Conservation (phyloP, 306 rosid species). For the Fagus crenata region DNA sequence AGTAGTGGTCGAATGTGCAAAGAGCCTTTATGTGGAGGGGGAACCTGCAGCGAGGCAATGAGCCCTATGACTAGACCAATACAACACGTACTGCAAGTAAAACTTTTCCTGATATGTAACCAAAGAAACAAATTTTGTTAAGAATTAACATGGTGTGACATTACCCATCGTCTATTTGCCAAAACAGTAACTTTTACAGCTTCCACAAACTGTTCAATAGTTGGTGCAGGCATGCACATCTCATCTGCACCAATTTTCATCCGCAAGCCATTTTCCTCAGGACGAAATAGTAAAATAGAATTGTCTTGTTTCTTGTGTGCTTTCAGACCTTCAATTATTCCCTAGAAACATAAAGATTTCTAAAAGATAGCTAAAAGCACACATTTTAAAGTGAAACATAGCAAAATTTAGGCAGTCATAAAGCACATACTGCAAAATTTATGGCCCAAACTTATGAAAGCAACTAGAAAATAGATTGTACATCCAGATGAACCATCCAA, state of each 20-base stretch:
- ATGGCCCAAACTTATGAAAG: too few relatives aligned
- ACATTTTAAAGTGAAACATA: neutral
- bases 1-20: too few relatives aligned
- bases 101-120: too few relatives aligned
- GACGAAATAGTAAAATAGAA: conserved; percentile 36
- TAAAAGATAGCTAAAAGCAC: neutral
- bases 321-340: conserved; percentile 7
- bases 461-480: too few relatives aligned
- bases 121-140: neutral
- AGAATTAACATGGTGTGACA: neutral
- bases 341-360: too few relatives aligned
- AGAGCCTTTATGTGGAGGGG: too few relatives aligned
- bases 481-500: too few relatives aligned
- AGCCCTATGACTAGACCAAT: too few relatives aligned
- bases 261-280: conserved; percentile 44
- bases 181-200: conserved; percentile 27
- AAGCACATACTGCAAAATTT: too few relatives aligned
- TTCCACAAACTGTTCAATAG: conserved; percentile 39
- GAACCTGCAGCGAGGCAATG: too few relatives aligned
- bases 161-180: conserved; percentile 36
- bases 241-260: conserved; percentile 50
- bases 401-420: neutral
- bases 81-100: too few relatives aligned
- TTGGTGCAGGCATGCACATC: conserved; percentile 43
- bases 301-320: conserved; percentile 36